Evolutionary conservation across 768 basidiomycete species (phyloP).

Genomic region (Lyophyllum decastes): DNA sequence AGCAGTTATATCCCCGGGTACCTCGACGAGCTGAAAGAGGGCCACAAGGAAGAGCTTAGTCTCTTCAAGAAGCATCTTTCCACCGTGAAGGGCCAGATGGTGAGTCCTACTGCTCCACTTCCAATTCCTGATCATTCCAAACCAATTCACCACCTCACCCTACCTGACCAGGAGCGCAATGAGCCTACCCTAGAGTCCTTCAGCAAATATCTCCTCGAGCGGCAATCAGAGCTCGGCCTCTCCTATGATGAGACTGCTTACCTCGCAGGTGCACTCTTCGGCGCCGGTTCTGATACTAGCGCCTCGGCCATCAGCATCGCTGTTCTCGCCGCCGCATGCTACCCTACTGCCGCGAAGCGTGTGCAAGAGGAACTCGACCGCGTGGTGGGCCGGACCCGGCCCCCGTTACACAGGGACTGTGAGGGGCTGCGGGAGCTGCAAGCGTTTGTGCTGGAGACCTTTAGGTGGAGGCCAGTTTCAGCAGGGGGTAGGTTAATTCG

Average conservation of each 20-base stretch:
- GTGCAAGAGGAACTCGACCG: constrained; percentile 59
- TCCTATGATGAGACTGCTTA: constrained; percentile 62
- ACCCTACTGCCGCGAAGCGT: constrained; percentile 49
- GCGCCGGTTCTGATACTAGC: constrained; percentile 68
- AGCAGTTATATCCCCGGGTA: constrained; percentile 62
- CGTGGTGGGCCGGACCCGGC: constrained; percentile 46
- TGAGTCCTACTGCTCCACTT: constrained; percentile 20
- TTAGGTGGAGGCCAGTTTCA: constrained; percentile 55
- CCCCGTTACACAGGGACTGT: background rate
- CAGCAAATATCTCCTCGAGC: constrained; percentile 57
- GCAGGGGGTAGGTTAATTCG: constrained; percentile 36
- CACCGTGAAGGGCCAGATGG: constrained; percentile 46
- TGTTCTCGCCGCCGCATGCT: constrained; percentile 59
- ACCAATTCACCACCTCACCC: background rate
- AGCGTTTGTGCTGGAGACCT: constrained; percentile 52
- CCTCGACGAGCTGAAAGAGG: constrained; percentile 51
- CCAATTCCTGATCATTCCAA: background rate
- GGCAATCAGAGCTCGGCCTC: constrained; percentile 53
- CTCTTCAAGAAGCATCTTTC: constrained; percentile 56
- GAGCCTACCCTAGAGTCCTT: constrained; percentile 48
- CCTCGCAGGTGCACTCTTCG: constrained; percentile 65
- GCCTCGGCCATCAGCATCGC: constrained; percentile 57
- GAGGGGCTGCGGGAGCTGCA: constrained; percentile 34
- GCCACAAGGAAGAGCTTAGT: constrained; percentile 55
- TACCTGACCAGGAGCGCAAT: constrained; percentile 25